These are phyloP conservation scores for Avena atlantica DNA, from an alignment of 176 grass and related monocot genomes.

Conservation along the genomic window DNA sequence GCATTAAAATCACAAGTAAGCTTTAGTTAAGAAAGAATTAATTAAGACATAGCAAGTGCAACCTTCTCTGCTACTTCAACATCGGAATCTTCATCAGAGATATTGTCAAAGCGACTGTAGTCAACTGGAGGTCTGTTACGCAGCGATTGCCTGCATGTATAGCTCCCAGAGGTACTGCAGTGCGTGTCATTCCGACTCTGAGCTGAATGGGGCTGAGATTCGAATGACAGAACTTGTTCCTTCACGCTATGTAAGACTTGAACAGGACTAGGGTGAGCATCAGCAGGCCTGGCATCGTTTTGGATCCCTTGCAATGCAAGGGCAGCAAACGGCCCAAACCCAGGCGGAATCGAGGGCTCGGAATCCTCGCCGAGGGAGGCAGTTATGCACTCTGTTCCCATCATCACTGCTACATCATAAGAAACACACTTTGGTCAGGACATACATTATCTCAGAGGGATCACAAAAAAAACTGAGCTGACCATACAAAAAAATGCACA, in stretches of 20 bases:
- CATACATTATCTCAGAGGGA: background rate
- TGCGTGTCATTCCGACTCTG: constrained; percentile 16
- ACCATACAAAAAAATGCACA: background rate
- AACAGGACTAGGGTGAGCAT: constrained; percentile 39
- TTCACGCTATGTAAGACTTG: constrained; percentile 23
- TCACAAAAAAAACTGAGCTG: background rate
- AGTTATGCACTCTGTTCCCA: constrained; percentile 65
- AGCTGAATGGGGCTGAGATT: constrained; percentile 38
- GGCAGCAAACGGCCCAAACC: constrained; percentile 70
- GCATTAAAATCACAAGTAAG: constrained; percentile 24
- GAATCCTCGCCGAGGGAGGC: constrained; percentile 50
- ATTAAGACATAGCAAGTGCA: constrained; percentile 30
- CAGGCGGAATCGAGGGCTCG: constrained; percentile 74
- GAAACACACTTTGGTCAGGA: constrained; percentile 31
- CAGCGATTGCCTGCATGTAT: constrained; percentile 63
- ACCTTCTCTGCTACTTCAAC: constrained; percentile 61
- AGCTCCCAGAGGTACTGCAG: constrained; percentile 48
- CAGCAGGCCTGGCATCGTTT: constrained; percentile 33
- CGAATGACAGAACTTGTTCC: constrained; percentile 29
- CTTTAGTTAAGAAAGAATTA: constrained; percentile 33
- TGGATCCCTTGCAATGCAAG: constrained; percentile 47
- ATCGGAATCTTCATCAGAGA: constrained; percentile 58
- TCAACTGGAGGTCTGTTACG: constrained; percentile 69
- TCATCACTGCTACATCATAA: constrained; percentile 50
- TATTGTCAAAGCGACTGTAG: constrained; percentile 66